Percentiles rank a stretch among this genome's conserved stretches.
Conservation (phyloP, 2,329 filamentous ascomycete species). For the Aspergillus fumigatiaffinis region DNA sequence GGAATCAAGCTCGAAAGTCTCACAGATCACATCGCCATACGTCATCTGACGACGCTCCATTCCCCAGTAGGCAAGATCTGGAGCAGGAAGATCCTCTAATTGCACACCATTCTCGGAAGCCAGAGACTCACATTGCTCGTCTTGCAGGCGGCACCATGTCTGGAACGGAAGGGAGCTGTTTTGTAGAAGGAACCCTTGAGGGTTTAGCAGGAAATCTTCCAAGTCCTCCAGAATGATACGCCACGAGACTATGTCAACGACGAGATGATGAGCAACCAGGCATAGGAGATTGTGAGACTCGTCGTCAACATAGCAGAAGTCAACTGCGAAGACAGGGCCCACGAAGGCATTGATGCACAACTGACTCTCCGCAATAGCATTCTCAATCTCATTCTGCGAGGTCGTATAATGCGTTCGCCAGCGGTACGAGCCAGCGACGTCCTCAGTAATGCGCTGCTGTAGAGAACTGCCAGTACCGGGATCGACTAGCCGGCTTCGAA, state of each 20-base stretch:
- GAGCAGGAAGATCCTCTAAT: conserved; percentile 21
- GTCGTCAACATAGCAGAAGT: conserved; percentile 38
- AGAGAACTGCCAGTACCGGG: conserved; percentile 13
- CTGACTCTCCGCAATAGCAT: conserved; percentile 27
- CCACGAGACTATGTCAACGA: conserved; percentile 41
- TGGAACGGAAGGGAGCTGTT: conserved; percentile 34
- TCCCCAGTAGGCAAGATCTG: conserved; percentile 36
- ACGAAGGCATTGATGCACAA: conserved; percentile 31
- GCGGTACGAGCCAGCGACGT: conserved; percentile 27
- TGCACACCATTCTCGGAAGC: conserved; percentile 10
- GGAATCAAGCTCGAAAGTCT: conserved; percentile 30
- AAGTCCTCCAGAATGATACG: conserved; percentile 37
- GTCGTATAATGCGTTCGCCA: conserved; percentile 19
- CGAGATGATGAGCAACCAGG: conserved; percentile 36
- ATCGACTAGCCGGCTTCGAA: conserved; percentile 30
- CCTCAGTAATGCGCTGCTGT: conserved; percentile 27
- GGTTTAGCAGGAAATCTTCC: conserved; percentile 34
- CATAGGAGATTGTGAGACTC: conserved; percentile 28
- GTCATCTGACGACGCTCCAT: conserved; percentile 25
- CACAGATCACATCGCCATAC: conserved; percentile 35
- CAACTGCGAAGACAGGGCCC: conserved; percentile 40
- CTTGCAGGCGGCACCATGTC: conserved; percentile 34
- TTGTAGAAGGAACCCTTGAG: conserved; percentile 15
- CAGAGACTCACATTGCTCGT: conserved; percentile 17
- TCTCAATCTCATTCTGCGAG: conserved; percentile 19